Base-by-base conservation (phyloP, 352 stramenopile genomes). In the Phytophthora pistaciae region DNA sequence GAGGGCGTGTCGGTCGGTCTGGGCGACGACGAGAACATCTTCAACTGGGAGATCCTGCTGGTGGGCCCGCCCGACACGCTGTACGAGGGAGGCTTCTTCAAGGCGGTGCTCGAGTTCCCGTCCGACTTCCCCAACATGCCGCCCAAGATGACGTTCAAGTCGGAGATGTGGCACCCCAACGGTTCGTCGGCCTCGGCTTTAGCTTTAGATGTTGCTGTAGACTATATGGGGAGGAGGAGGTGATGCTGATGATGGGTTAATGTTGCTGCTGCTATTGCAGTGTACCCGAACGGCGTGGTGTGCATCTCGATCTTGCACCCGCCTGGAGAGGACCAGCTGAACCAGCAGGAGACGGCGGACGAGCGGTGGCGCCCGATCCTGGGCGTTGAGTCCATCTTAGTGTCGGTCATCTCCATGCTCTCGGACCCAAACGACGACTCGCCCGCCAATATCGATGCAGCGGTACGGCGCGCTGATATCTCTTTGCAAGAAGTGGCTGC, bases 241-340 rank as follows among this genome's bases (percentile, higher is more conserved):
- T 11, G 18, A 6, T 49, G 42, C 2, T 69, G 5, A 56, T 56
- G 53, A 36, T 48, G 29, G 3, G 29, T 25, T 56, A 11, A 48
- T 50, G 20, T 23, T 11, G 60, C 20, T 72, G 13, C 3, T 75
- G 60, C 18, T 61, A 16, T 23, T 36, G 20, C 63, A 97, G 98
- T 99, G 31, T 99, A 99, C 83, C 74, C 93, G 55, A 98, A 99
- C 74, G 98, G 98, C 13, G 94, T 97, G 27, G 98, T 99, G 68
- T 99, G 98, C 79, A 99, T 99, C 69, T 99, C 98, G 36, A 99
- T 99, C 81, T 84, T 99, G 70, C 98, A 99, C 80, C 94, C 97
- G 49, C 98, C 98, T 61, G 98, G 98, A 76, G 97, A 99, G 68
- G 98, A 99, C 81, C 91, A 96, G 29, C 85, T 99, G 71, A 99